Conservation (phyloP, 495 filamentous ascomycete genomes). For the Penicillium riverlandense region DNA sequence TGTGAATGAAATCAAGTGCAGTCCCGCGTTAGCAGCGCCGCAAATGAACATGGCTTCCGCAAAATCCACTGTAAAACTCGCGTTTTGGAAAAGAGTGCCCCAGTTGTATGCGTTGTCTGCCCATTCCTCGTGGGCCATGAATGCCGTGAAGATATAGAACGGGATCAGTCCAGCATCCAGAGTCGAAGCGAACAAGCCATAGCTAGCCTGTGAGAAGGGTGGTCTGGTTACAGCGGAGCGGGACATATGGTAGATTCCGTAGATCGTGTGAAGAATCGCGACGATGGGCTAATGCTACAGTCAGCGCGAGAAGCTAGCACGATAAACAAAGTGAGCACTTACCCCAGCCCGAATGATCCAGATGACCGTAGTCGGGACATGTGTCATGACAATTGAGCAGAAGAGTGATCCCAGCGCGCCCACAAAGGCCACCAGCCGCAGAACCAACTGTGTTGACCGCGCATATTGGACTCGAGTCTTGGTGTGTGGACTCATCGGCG, state of each 20-base stretch:
- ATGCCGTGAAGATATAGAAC: conserved; percentile 66
- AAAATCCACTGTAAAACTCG: conserved; percentile 43
- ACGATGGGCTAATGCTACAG: conserved; percentile 52
- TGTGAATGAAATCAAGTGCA: conserved; percentile 63
- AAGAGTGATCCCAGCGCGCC: conserved; percentile 63
- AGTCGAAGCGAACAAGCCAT: conserved; percentile 71
- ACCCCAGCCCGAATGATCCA: conserved; percentile 79
- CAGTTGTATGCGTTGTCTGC: conserved; percentile 45
- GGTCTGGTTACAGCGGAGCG: conserved; percentile 60
- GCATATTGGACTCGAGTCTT: conserved; percentile 62
- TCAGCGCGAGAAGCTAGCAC: conserved; percentile 2
- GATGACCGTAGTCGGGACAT: conserved; percentile 49
- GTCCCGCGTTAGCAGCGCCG: conserved; percentile 49
- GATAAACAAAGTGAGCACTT: conserved; percentile 18
- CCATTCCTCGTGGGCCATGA: conserved; percentile 44
- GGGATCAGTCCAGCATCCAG: conserved; percentile 67
- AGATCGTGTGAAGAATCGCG: conserved; percentile 60
- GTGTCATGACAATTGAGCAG: conserved; percentile 64
- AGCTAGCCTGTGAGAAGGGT: conserved; percentile 71
- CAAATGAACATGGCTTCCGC: conserved; percentile 56
- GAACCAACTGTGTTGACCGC: conserved; percentile 55
- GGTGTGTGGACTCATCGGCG: conserved; percentile 61
- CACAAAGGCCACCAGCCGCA: conserved; percentile 58
- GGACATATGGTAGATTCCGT: conserved; percentile 70
- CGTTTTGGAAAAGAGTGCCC: conserved; percentile 51